A percentile compares a stretch with the other conserved stretches of the same genome.
phyloP scores from a whole-genome alignment of 192 early-diverging fungal species.

The Phycomyces nitens region DNA sequence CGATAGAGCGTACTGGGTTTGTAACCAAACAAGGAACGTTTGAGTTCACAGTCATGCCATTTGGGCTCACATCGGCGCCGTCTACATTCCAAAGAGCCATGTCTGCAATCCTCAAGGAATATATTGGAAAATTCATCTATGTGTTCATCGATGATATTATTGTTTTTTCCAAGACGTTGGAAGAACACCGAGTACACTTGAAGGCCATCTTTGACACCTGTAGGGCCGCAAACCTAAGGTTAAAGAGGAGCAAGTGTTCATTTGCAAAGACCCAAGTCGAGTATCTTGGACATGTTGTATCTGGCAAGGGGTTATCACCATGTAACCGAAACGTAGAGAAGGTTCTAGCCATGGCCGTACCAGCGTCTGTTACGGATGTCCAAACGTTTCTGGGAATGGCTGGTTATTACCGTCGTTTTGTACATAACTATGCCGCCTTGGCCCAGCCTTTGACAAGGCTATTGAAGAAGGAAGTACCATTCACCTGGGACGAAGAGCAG shows the following conservation, averaged over 20 bases:
- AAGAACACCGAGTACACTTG: slow-evolving; percentile 33
- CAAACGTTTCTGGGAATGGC: slow-evolving; percentile 34
- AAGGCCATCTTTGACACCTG: slow-evolving; percentile 14
- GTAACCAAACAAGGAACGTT: slow-evolving; percentile 36
- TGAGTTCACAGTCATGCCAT: slow-evolving; percentile 57
- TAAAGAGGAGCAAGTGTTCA: slow-evolving; percentile 24
- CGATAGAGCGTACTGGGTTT: slow-evolving; percentile 30
- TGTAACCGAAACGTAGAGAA: slow-evolving; percentile 21
- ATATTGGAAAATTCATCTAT: slow-evolving; percentile 25
- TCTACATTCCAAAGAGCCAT: slow-evolving; percentile 52
- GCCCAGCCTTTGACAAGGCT: slow-evolving; percentile 25
- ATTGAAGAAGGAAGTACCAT: slow-evolving; percentile 26
- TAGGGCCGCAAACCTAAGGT: slow-evolving; percentile 11
- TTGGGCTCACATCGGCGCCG: slow-evolving; percentile 58
- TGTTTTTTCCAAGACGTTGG: slow-evolving; percentile 27
- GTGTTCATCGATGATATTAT: slow-evolving; percentile 42
- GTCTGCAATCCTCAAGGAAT: slow-evolving; percentile 37
- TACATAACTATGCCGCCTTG: slow-evolving; percentile 31
- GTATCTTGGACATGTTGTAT: slow-evolving; percentile 32
- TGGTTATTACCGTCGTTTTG: slow-evolving; percentile 39
- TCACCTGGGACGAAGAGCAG: slow-evolving; percentile 19
- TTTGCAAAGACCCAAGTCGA: slow-evolving; percentile 30
- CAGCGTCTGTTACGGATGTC: slow-evolving; percentile 16
- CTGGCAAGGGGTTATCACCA: slow-evolving; percentile 16
- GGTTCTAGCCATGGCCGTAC: slow-evolving; percentile 11